Evolutionary conservation across 2,329 filamentous ascomycete species (phyloP).

Genomic region (Claviceps arundinis): DNA sequence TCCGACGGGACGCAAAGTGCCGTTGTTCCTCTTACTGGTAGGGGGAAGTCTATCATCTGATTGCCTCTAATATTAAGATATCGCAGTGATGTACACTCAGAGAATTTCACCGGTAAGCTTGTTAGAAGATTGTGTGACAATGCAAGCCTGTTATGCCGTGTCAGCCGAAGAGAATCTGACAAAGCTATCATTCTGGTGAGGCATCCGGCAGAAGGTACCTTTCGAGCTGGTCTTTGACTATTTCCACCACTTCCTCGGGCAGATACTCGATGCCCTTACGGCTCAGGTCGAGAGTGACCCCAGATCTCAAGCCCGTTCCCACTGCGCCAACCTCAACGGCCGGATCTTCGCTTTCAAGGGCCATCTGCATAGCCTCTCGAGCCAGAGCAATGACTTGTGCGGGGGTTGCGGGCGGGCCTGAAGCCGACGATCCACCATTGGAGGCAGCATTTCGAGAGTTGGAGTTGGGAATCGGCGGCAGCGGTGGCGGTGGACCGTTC

Average conservation of each 20-base stretch:
- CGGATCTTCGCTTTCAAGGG: constrained; percentile 53
- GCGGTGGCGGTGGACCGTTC: constrained; percentile 27
- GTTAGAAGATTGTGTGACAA: constrained; percentile 68
- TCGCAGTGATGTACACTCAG: constrained; percentile 63
- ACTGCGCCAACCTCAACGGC: constrained; percentile 45
- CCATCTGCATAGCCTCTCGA: constrained; percentile 52
- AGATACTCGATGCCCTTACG: constrained; percentile 59
- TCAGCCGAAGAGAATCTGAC: constrained; percentile 1
- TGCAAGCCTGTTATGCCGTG: constrained; percentile 43
- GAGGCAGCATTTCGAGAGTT: constrained; percentile 33
- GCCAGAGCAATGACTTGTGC: constrained; percentile 53
- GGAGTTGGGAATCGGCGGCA: constrained; percentile 31
- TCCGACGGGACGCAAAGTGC: constrained; percentile 4
- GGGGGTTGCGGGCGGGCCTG: constrained; percentile 38
- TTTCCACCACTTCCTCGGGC: constrained; percentile 60
- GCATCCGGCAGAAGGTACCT: constrained; percentile 31
- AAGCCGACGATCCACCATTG: constrained; percentile 33
- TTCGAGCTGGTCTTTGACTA: constrained; percentile 62
- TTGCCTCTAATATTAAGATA: constrained; percentile 75
- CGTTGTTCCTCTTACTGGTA: constrained; percentile 30
- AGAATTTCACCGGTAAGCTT: constrained; percentile 55
- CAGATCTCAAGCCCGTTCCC: constrained; percentile 49
- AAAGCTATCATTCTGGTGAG: neutral
- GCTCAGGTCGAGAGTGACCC: constrained; percentile 67
- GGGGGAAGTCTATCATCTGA: constrained; percentile 49